These are phyloP conservation scores for Desmodesmus armatus DNA, from an alignment of 139 green algal species.

Conservation along the genomic window DNA sequence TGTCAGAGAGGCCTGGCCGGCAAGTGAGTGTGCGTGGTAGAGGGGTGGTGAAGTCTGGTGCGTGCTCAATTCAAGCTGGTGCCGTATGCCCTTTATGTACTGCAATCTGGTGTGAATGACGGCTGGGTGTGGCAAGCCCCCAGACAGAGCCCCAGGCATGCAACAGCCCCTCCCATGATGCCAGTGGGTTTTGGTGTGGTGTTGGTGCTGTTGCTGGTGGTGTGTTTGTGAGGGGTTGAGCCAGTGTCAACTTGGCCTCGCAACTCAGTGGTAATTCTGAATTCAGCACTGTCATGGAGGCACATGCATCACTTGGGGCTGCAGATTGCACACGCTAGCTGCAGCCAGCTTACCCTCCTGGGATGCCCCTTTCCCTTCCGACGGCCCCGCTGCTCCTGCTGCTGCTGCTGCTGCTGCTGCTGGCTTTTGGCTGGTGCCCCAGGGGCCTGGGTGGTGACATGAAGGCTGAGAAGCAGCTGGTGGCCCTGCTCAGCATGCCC, in stretches of 20 bases:
- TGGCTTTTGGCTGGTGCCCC: too few relatives aligned
- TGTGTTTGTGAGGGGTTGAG: too few relatives aligned
- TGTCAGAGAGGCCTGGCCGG: slow-evolving; percentile 42
- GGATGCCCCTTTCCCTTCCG: not conserved
- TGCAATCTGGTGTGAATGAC: not conserved
- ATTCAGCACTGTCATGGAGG: too few relatives aligned
- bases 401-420: too few relatives aligned
- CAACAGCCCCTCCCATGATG: too few relatives aligned
- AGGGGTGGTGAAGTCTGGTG: not conserved
- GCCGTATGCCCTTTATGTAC: not conserved
- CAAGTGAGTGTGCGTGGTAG: slow-evolving; percentile 15
- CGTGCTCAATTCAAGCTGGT: not conserved
- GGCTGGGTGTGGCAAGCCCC: too few relatives aligned
- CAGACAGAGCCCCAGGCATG: too few relatives aligned
- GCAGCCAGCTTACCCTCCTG: not conserved
- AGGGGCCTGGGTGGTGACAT: slow-evolving; percentile 61
- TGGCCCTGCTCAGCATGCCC: slow-evolving; percentile 85
- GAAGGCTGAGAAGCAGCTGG: slow-evolving; percentile 82
- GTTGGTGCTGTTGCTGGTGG: too few relatives aligned
- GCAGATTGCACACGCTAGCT: not conserved
- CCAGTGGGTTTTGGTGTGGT: too few relatives aligned
- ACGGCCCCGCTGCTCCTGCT: not conserved
- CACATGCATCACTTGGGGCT: not conserved
- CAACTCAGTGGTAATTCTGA: too few relatives aligned
- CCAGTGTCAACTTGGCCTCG: too few relatives aligned